Conservation (phyloP, 2,329 filamentous ascomycete species). For the Ophiocordyceps camponoti-saundersi region DNA sequence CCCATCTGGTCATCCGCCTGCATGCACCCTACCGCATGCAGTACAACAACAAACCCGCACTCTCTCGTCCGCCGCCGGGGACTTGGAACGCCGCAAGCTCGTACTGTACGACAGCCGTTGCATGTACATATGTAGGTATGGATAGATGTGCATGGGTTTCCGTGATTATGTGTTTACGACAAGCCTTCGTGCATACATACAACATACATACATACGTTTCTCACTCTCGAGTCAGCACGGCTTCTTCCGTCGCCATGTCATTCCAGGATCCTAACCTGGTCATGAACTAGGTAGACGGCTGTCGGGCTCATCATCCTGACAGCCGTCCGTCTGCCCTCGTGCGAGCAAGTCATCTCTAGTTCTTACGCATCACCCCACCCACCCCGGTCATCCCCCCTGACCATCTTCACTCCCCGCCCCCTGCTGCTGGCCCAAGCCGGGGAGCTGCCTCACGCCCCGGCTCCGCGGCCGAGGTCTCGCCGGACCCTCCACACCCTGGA, state of each 20-base stretch:
- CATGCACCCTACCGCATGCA: background rate
- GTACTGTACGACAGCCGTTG: background rate
- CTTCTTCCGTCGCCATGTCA: background rate
- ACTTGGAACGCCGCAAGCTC: background rate
- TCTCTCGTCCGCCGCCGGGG: background rate
- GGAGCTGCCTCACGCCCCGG: slow-evolving; percentile 5
- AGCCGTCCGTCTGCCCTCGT: too few relatives aligned
- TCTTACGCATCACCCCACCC: background rate
- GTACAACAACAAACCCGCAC: background rate
- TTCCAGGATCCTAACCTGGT: background rate
- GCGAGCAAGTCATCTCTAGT: too few relatives aligned
- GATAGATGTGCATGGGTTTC: too few relatives aligned
- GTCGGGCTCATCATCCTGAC: too few relatives aligned
- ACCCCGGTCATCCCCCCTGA: too few relatives aligned
- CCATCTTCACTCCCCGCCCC: background rate
- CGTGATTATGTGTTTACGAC: too few relatives aligned
- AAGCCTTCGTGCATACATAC: too few relatives aligned
- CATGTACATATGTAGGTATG: too few relatives aligned
- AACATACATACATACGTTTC: too few relatives aligned
- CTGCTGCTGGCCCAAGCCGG: background rate
- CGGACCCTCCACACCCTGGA: slow-evolving; percentile 47
- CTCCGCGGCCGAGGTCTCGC: slow-evolving; percentile 36
- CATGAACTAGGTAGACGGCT: background rate
- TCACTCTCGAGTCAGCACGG: too few relatives aligned
- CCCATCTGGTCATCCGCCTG: background rate